Conservation (phyloP, 805 yeast species). For the Debaryomyces maramus region DNA sequence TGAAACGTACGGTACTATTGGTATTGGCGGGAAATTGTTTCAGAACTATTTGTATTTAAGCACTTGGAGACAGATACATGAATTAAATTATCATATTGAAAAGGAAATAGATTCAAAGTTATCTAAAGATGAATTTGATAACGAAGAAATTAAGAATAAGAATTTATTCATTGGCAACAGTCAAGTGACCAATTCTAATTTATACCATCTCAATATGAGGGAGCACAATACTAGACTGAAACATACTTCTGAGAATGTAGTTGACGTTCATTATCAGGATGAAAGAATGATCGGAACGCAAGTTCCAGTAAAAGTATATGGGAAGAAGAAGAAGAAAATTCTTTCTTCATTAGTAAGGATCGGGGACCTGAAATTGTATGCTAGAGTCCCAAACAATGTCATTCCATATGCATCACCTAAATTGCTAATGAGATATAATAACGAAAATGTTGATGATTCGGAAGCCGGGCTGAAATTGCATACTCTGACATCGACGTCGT, state of each 20-base stretch:
- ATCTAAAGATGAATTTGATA: slow-evolving; percentile 23
- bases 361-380: slow-evolving; percentile 36
- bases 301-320: slow-evolving; percentile 22
- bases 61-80: slow-evolving; percentile 36
- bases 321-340: slow-evolving; percentile 38
- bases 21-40: slow-evolving; percentile 37
- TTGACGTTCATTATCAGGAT: slow-evolving; percentile 11
- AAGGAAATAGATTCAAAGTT: slow-evolving; percentile 36
- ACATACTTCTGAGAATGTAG: not conserved
- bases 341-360: slow-evolving; percentile 32
- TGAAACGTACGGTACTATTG: slow-evolving; percentile 29
- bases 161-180: slow-evolving; percentile 21
- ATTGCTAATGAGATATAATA: slow-evolving; percentile 37
- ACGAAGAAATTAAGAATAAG: slow-evolving; percentile 34
- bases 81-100: slow-evolving; percentile 30
- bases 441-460: slow-evolving; percentile 14
- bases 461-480: not conserved
- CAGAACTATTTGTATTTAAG: slow-evolving; percentile 21
- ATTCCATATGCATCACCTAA: slow-evolving; percentile 39
- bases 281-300: slow-evolving; percentile 30
- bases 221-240: slow-evolving; percentile 8
- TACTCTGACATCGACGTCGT: not conserved
- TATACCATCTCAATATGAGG: slow-evolving; percentile 8
- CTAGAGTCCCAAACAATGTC: slow-evolving; percentile 32
- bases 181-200: slow-evolving; percentile 3